Conservation (phyloP, 805 yeast species). For the Nakazawaea ernobii region DNA sequence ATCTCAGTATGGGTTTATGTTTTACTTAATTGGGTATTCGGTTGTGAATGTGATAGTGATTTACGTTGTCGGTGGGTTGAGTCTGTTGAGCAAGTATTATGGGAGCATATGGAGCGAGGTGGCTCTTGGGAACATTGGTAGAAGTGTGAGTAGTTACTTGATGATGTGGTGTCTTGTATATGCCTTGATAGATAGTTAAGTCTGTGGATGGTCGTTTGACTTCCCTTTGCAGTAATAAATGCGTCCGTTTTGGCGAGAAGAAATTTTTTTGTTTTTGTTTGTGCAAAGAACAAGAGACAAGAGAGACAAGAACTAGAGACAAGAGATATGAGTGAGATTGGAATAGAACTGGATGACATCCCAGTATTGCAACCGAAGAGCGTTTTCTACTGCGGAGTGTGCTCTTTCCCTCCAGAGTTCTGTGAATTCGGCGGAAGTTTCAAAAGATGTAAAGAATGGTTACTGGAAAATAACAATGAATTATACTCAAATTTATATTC, state of each 20-base stretch:
- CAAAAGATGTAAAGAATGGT: slow-evolving; percentile 82
- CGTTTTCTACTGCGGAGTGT: slow-evolving; percentile 69
- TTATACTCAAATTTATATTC: slow-evolving; percentile 57
- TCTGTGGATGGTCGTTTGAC: not conserved
- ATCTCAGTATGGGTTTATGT: slow-evolving; percentile 40
- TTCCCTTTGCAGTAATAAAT: not conserved
- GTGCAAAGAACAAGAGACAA: not conserved
- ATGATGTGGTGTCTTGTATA: slow-evolving; percentile 56
- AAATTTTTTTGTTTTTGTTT: not conserved
- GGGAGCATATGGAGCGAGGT: slow-evolving; percentile 33
- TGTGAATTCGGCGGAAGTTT: slow-evolving; percentile 86
- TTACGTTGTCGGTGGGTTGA: slow-evolving; percentile 26
- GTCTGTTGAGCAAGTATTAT: slow-evolving; percentile 31
- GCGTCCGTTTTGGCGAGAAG: not conserved
- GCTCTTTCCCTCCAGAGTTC: slow-evolving; percentile 83
- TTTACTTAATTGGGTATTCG: slow-evolving; percentile 33
- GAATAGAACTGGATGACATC: slow-evolving; percentile 1
- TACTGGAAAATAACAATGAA: slow-evolving; percentile 51
- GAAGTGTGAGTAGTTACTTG: slow-evolving; percentile 45
- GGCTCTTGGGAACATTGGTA: slow-evolving; percentile 35
- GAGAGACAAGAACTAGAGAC: not conserved
- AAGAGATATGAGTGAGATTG: not conserved
- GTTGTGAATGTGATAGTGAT: slow-evolving; percentile 27
- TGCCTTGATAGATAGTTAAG: slow-evolving; percentile 31
- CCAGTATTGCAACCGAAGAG: slow-evolving; percentile 24